Percentiles rank a stretch among this genome's conserved stretches.
Conservation (phyloP, 2,329 filamentous ascomycete species). For the Phoma herbarum region DNA sequence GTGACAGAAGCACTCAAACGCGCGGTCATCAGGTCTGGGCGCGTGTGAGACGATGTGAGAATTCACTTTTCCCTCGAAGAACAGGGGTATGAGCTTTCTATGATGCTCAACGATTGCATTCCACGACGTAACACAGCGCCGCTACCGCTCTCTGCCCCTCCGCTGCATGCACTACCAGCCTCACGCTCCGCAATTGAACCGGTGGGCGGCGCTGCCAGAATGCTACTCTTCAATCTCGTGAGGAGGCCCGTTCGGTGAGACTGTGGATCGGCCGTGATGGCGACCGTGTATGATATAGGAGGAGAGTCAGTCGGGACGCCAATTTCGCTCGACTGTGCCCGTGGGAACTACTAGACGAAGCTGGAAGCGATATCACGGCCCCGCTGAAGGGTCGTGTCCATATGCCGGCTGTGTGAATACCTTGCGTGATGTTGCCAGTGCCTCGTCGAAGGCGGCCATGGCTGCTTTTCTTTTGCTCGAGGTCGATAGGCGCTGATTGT, state of each 20-base stretch:
- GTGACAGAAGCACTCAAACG: constrained; percentile 41
- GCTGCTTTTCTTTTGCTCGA: constrained; percentile 48
- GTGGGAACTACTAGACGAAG: constrained; percentile 32
- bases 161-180: constrained; percentile 39
- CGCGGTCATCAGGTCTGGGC: constrained; percentile 31
- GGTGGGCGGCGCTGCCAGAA: constrained; percentile 25
- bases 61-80: constrained; percentile 32
- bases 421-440: constrained; percentile 36
- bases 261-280: constrained; percentile 15
- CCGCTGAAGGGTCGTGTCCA: constrained; percentile 22
- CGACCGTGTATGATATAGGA: constrained; percentile 8
- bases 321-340: constrained; percentile 23
- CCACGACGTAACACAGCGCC: constrained; percentile 36
- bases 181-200: constrained; percentile 35
- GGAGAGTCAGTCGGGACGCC: constrained; percentile 23
- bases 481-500: constrained; percentile 40
- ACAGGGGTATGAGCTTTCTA: constrained; percentile 29
- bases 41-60: constrained; percentile 35
- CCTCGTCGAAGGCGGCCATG: constrained; percentile 34
- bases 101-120: constrained; percentile 34
- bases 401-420: constrained; percentile 20
- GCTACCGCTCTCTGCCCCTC: constrained; percentile 24
- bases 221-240: constrained; percentile 25
- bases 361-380: constrained; percentile 23
- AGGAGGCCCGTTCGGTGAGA: constrained; percentile 20